These are phyloP conservation scores for Beauveria caledonica DNA, from an alignment of 2,329 filamentous ascomycete species.

Conservation along the genomic window DNA sequence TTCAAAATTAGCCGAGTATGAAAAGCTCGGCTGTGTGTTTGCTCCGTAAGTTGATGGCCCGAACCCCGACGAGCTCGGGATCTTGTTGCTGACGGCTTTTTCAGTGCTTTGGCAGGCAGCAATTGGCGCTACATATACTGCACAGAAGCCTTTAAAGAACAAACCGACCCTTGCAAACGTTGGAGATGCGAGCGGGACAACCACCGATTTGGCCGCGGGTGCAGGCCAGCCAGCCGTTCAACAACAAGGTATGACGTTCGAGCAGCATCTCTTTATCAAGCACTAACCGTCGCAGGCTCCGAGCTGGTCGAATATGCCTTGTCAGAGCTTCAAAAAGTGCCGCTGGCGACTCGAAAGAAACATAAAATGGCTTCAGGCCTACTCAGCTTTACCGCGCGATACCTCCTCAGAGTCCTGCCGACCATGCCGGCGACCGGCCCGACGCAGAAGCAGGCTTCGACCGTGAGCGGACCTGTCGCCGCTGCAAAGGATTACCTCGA, in stretches of 20 bases:
- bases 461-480: slow-evolving; percentile 35
- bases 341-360: slow-evolving; percentile 35
- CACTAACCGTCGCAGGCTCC: slow-evolving; percentile 31
- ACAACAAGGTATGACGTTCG: slow-evolving; percentile 31
- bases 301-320: slow-evolving; percentile 46
- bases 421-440: slow-evolving; percentile 41
- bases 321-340: slow-evolving; percentile 41
- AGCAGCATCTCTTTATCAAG: slow-evolving; percentile 12
- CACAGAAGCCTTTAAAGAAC: slow-evolving; percentile 28
- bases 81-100: slow-evolving; percentile 18
- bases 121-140: slow-evolving; percentile 29
- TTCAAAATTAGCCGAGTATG: slow-evolving; percentile 7
- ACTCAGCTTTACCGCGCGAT: slow-evolving; percentile 32
- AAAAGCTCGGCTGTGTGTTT: slow-evolving; percentile 26
- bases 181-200: slow-evolving; percentile 24
- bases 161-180: slow-evolving; percentile 23
- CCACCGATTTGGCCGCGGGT: slow-evolving; percentile 23
- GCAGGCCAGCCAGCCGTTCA: slow-evolving; percentile 20
- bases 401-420: slow-evolving; percentile 41
- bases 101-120: slow-evolving; percentile 41
- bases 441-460: slow-evolving; percentile 26
- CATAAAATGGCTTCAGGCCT: slow-evolving; percentile 38
- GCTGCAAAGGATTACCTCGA: slow-evolving; percentile 46
- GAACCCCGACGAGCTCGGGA: neutral
- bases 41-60: slow-evolving; percentile 31